Evolutionary conservation across 2,329 filamentous ascomycete genomes (phyloP).

Genomic region (Stemphylium vesicarium): DNA sequence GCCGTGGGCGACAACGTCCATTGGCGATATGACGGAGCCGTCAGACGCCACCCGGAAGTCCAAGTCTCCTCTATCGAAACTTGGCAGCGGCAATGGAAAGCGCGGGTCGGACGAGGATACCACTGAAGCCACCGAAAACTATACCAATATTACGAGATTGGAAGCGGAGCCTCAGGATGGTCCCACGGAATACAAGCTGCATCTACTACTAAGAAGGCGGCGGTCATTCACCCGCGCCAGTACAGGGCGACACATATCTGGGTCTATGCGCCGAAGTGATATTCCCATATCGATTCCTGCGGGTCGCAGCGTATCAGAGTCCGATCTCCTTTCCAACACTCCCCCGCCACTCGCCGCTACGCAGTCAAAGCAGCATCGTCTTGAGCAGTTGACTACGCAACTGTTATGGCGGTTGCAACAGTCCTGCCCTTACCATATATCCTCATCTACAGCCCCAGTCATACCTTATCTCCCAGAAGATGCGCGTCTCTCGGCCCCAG

Average conservation of each 20-base stretch:
- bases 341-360: constrained; percentile 59
- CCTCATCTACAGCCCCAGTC: constrained; percentile 75
- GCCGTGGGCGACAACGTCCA: constrained; percentile 76
- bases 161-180: constrained; percentile 93
- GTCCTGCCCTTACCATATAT: constrained; percentile 87
- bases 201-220: constrained; percentile 80
- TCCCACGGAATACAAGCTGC: constrained; percentile 95
- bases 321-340: constrained; percentile 37
- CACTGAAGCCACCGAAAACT: constrained; percentile 27
- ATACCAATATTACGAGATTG: constrained; percentile 68
- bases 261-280: constrained; percentile 56
- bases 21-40: constrained; percentile 23
- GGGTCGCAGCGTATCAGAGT: constrained; percentile 41
- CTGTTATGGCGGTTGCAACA: constrained; percentile 94
- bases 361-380: constrained; percentile 78
- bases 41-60: constrained; percentile 25
- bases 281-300: constrained; percentile 37
- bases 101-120: constrained; percentile 4
- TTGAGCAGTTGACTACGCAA: constrained; percentile 93
- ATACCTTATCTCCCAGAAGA: constrained; percentile 76
- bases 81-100: constrained; percentile 10
- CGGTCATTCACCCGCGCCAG: constrained; percentile 75
- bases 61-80: constrained; percentile 19
- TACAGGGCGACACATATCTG: constrained; percentile 63
- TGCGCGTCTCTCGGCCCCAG: constrained; percentile 64